A percentile compares a stretch with the other conserved stretches of the same genome.
These are phyloP conservation scores for Xanthoceras sorbifolium DNA, from an alignment of 345 rosid genomes.

Conservation along the genomic window DNA sequence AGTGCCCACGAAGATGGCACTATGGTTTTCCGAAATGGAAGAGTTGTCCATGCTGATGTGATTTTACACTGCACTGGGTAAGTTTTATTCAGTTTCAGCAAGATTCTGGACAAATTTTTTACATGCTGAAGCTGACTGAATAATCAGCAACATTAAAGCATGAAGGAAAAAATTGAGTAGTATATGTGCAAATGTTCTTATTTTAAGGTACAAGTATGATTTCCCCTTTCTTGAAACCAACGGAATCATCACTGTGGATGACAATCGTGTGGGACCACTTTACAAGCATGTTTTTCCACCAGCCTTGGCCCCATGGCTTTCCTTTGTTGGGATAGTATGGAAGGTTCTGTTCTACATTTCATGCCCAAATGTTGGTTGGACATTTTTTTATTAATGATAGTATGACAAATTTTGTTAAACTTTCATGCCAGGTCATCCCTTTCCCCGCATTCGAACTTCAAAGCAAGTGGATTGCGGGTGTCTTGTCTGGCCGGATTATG, in stretches of 20 bases:
- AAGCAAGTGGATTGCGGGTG: slow-evolving; percentile 89
- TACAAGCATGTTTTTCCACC: slow-evolving; percentile 89
- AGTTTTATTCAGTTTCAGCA: background rate
- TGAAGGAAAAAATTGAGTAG: background rate
- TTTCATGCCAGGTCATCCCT: slow-evolving; percentile 49
- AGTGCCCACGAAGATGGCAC: slow-evolving; percentile 60
- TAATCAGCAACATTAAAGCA: background rate
- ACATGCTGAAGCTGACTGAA: background rate
- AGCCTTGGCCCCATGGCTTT: slow-evolving; percentile 64
- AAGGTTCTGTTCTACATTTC: slow-evolving; percentile 41
- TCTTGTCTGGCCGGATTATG: slow-evolving; percentile 61
- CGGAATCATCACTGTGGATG: slow-evolving; percentile 67
- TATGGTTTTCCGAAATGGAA: slow-evolving; percentile 60
- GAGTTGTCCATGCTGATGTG: slow-evolving; percentile 44
- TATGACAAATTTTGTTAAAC: background rate
- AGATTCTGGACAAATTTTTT: background rate
- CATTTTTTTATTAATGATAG: slow-evolving; percentile 1
- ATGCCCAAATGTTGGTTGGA: background rate
- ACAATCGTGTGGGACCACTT: slow-evolving; percentile 75
- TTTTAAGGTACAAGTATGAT: slow-evolving; percentile 72
- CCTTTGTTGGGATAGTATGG: slow-evolving; percentile 83
- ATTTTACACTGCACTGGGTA: slow-evolving; percentile 91
- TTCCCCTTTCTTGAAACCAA: slow-evolving; percentile 81
- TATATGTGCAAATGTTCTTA: slow-evolving; percentile 4
- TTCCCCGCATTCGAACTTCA: slow-evolving; percentile 70